Conservation (phyloP, 345 rosid species). For the Eucalyptus curtisii region DNA sequence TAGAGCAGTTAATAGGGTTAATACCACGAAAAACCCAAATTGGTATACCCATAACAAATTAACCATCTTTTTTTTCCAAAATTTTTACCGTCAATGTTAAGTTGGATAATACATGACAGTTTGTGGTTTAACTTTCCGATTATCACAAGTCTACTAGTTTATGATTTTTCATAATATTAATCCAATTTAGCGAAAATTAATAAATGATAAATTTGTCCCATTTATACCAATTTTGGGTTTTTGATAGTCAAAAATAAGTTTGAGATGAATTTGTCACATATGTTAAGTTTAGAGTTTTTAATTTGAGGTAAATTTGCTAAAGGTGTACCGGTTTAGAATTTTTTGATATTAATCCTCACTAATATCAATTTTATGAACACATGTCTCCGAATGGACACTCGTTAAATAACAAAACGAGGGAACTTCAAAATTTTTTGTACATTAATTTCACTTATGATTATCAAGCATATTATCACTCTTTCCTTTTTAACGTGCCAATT, state of each 20-base stretch:
- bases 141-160: not conserved
- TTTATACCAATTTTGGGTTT: too few relatives aligned
- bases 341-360: too few relatives aligned
- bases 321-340: not conserved
- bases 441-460: not conserved
- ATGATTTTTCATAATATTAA: not conserved
- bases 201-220: too few relatives aligned
- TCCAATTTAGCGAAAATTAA: too few relatives aligned
- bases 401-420: not conserved
- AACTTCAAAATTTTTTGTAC: not conserved
- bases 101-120: not conserved
- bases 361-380: not conserved
- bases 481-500: not conserved
- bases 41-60: rapidly evolving
- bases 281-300: too few relatives aligned
- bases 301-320: too few relatives aligned
- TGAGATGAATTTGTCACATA: too few relatives aligned
- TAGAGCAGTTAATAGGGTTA: not conserved
- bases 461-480: not conserved
- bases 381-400: not conserved
- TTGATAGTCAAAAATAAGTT: not conserved
- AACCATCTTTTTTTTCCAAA: too few relatives aligned
- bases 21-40: not conserved
- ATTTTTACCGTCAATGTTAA: too few relatives aligned
- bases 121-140: not conserved